Percentiles rank a stretch among this genome's conserved stretches.
Conservation (phyloP, 805 yeast species). For the Lachancea meyersii region DNA sequence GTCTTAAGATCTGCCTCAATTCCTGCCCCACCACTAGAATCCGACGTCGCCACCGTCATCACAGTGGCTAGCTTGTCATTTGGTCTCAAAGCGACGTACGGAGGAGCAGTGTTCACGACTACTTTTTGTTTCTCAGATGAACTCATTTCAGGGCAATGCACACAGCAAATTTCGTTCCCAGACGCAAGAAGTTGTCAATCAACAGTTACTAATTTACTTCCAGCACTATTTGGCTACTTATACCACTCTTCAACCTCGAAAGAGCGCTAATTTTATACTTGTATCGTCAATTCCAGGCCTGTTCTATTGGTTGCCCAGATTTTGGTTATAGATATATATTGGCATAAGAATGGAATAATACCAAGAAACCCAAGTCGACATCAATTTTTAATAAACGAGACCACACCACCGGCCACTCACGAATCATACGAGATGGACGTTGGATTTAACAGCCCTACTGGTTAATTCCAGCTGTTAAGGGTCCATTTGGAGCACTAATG, state of each 20-base stretch:
- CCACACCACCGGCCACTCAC: not conserved
- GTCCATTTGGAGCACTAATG: not conserved
- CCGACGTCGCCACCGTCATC: conserved; percentile 64
- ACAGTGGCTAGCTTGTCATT: conserved; percentile 36
- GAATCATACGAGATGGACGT: not conserved
- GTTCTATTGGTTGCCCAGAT: not conserved
- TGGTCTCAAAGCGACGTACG: conserved; percentile 22
- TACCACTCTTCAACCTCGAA: too few relatives aligned
- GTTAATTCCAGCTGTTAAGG: not conserved
- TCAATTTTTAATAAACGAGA: not conserved
- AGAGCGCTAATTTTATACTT: too few relatives aligned
- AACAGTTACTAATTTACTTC: too few relatives aligned
- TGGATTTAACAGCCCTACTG: not conserved
- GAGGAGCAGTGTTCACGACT: conserved; percentile 26
- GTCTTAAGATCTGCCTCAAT: conserved; percentile 85
- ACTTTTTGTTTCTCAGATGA: not conserved
- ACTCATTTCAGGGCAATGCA: not conserved
- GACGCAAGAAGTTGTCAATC: not conserved
- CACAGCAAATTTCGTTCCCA: not conserved
- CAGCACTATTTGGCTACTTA: too few relatives aligned
- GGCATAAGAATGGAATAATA: not conserved
- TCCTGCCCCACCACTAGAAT: conserved; percentile 87
- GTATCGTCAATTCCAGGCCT: too few relatives aligned
- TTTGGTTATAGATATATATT: not conserved
- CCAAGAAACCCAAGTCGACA: not conserved